phyloP scores from a whole-genome alignment of 306 rosid genomes.

The Ormosia emarginata region DNA sequence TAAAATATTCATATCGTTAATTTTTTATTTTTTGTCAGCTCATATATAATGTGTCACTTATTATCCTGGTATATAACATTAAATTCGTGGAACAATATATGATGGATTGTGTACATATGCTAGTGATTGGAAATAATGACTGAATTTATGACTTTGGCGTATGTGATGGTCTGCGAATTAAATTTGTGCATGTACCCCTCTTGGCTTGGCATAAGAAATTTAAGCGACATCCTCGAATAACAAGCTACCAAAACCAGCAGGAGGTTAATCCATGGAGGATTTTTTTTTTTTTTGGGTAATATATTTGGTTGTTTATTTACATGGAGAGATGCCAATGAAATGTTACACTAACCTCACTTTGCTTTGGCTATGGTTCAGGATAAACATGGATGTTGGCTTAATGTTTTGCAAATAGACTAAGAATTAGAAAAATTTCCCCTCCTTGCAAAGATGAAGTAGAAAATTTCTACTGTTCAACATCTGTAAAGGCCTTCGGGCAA shows the following conservation, averaged over 20 bases:
- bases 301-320: background rate
- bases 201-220: background rate
- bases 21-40: no score
- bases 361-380: background rate
- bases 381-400: background rate
- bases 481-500: slow-evolving; percentile 22
- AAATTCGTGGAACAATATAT: no score
- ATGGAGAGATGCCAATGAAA: background rate
- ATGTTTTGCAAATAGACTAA: background rate
- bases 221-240: background rate
- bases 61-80: no score
- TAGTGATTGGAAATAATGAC: background rate
- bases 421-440: background rate
- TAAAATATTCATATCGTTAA: no score
- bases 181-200: background rate
- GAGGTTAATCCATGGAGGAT: background rate
- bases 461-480: slow-evolving; percentile 16
- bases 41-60: no score
- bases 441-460: background rate
- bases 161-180: background rate
- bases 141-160: no score
- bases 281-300: background rate
- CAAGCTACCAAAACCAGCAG: background rate
- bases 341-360: background rate
- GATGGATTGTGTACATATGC: background rate